Evolutionary conservation across 73 alveolate species (phyloP), one percentile per base, ranked within the genome.

Genomic region (Paramecium caudatum): DNA sequence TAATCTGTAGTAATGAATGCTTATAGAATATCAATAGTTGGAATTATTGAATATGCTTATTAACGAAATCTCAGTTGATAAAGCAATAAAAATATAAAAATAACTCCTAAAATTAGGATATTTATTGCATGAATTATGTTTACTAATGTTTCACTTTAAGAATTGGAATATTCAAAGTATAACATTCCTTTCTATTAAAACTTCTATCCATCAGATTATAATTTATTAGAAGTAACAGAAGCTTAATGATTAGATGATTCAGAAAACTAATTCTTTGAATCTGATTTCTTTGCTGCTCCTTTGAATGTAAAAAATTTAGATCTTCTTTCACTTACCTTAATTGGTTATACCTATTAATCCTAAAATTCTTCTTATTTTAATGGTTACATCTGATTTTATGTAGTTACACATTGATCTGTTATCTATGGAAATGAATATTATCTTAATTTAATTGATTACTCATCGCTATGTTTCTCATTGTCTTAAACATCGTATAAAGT

Each of bases 1-100:
- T 74, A 74, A 74, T 74, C 88, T 15, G 88, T 74, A 0, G 69
- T 74, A 1, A 74, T 45, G 21, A 74, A 74, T 7, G 88, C 88
- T 74, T 74, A 16, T 74, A 74, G 32, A 17, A 74, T 74, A 21
- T 74, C 36, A 4, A 74, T 74, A 3, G 88, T 74, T 5, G 88
- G 88, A 6, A 41, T 41, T 4, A 74, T 74, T 3, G 62, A 37
- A 9, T 36, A 32, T 41, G 88, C 47, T 41, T 74, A n/a, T 12
- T 8, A 10, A 16, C 32, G 36, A 41, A 74, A 74, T 5, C 32
- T 1, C 39, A 41, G 32, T 74, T 74, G 43, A 6, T 41, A 41
- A 9, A 45, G 39, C 34, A 74, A 12, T 25, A 74, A 7, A 6
- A 74, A 41, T 1, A 43, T 68, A 36, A 74, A 74, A 12, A 74